phyloP scores from a whole-genome alignment of 2,329 filamentous ascomycete genomes.

The Venturiaceae sp. region DNA sequence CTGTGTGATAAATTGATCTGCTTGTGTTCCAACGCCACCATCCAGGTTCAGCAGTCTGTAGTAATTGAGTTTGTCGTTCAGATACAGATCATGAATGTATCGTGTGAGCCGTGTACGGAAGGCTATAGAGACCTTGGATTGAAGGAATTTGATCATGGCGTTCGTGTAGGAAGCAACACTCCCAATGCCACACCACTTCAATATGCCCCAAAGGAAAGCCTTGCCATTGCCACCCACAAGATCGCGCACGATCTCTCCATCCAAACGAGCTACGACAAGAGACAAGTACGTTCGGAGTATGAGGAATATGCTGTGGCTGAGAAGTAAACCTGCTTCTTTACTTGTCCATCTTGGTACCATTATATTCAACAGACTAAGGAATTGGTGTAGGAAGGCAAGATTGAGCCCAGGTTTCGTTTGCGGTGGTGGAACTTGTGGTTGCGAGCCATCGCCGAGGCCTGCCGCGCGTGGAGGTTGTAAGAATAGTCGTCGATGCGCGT shows the following conservation, averaged over 20 bases:
- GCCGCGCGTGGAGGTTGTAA: constrained; percentile 81
- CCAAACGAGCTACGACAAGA: constrained; percentile 80
- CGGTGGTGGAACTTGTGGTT: constrained; percentile 64
- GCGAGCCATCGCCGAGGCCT: constrained; percentile 57
- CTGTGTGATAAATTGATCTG: constrained; percentile 96
- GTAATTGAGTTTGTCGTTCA: constrained; percentile 69
- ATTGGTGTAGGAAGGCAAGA: constrained; percentile 92
- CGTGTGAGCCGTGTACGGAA: constrained; percentile 90
- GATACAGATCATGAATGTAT: constrained; percentile 76
- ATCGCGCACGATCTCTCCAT: constrained; percentile 93
- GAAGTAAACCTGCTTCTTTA: constrained; percentile 83
- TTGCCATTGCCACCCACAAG: constrained; percentile 90
- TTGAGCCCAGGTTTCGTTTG: constrained; percentile 93
- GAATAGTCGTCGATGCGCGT: constrained; percentile 89
- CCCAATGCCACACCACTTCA: constrained; percentile 93
- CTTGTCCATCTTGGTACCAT: constrained; percentile 94
- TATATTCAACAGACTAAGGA: constrained; percentile 90
- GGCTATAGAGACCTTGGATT: constrained; percentile 95
- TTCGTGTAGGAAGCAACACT: constrained; percentile 95
- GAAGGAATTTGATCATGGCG: constrained; percentile 96
- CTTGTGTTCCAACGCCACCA: constrained; percentile 81
- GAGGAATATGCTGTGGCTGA: constrained; percentile 83
- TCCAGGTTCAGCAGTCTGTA: constrained; percentile 93
- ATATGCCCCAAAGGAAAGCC: constrained; percentile 76
- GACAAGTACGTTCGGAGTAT: constrained; percentile 91